Evolutionary conservation across 2,329 filamentous ascomycete species (phyloP).

Genomic region (Cephalotrichum gorgonifer): DNA sequence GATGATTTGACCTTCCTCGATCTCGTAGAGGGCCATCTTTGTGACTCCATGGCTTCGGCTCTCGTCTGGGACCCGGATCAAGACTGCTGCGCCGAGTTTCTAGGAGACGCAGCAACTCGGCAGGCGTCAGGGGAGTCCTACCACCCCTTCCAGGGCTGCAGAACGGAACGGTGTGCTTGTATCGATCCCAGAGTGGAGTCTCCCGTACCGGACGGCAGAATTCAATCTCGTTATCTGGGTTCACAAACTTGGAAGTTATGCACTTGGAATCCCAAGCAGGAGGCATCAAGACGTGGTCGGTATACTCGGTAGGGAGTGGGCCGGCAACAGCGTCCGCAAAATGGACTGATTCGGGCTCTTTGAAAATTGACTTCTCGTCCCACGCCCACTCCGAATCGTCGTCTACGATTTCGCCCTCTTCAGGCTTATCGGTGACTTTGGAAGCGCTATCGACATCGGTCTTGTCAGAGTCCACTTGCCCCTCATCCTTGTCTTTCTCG

Average conservation of each 20-base stretch:
- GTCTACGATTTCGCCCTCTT: conserved; percentile 19
- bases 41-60: conserved; percentile 5
- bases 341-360: conserved; percentile 20
- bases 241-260: conserved; percentile 33
- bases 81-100: conserved; percentile 2
- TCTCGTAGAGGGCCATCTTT: background rate
- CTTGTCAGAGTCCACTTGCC: background rate
- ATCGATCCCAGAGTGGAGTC: conserved; percentile 25
- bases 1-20: background rate
- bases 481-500: background rate
- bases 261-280: conserved; percentile 30
- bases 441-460: conserved; percentile 5
- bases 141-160: background rate
- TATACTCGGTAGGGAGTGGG: conserved; percentile 30
- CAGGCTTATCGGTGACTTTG: conserved; percentile 12
- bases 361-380: conserved; percentile 27
- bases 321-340: conserved; percentile 36
- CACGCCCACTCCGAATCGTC: conserved; percentile 25
- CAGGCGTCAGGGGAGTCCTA: background rate
- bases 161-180: conserved; percentile 35
- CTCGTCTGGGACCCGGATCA: conserved; percentile 6
- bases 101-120: conserved; percentile 7
- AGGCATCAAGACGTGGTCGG: conserved; percentile 33
- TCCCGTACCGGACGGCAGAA: conserved; percentile 31
- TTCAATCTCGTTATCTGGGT: conserved; percentile 28